A percentile compares a stretch with the other conserved stretches of the same genome.
These are phyloP conservation scores for Lupinus albus DNA, from an alignment of 306 rosid genomes.

Conservation along the genomic window DNA sequence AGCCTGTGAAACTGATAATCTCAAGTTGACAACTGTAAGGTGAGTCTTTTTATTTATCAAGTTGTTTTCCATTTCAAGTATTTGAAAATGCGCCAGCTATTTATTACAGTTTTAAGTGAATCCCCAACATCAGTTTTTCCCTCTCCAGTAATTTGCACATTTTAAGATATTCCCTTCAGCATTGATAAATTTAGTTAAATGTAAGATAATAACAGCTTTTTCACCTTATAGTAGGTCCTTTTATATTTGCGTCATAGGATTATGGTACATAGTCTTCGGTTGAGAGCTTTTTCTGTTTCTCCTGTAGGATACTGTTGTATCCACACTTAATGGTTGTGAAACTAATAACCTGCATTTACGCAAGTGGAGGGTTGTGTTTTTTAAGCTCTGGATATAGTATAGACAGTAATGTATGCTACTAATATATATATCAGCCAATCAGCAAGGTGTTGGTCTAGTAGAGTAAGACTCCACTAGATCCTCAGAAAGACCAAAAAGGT, in stretches of 20 bases:
- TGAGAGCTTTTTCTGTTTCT: constrained; percentile 9
- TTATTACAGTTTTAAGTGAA: background rate
- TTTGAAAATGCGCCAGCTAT: background rate
- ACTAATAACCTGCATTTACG: background rate
- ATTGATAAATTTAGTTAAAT: constrained; percentile 11
- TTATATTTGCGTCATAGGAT: background rate
- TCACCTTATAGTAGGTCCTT: background rate
- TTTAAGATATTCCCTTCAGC: background rate
- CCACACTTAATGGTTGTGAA: background rate
- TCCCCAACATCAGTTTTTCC: background rate
- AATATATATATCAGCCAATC: background rate
- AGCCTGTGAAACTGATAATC: constrained; percentile 17
- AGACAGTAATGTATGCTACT: background rate
- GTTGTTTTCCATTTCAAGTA: background rate
- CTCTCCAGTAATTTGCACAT: background rate
- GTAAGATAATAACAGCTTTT: constrained; percentile 9
- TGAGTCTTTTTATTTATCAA: constrained; percentile 21
- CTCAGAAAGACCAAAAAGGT: no score
- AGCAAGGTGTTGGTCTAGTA: no score
- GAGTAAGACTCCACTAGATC: no score
- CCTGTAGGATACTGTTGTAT: background rate
- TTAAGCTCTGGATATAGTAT: background rate
- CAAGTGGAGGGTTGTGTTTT: constrained; percentile 19
- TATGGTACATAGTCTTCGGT: background rate
- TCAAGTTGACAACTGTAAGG: constrained; percentile 21